Conservation (phyloP, 2,329 filamentous ascomycete species). For the Chrysosphaeria jannelii region DNA sequence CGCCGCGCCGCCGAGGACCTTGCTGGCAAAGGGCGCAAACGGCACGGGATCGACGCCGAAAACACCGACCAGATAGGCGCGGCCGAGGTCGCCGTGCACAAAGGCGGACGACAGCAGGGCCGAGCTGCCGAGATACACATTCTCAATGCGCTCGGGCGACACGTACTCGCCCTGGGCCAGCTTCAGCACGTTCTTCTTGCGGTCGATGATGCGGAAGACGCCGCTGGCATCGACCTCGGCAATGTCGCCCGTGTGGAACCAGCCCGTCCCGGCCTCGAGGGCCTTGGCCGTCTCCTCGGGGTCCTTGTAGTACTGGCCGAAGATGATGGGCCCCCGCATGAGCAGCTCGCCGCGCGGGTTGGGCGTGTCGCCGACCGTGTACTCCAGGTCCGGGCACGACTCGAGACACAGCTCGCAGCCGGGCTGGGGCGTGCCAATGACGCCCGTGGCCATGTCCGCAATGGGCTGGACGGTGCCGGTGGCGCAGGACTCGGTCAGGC, state of each 20-base stretch:
- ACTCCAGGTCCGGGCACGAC: conserved; percentile 85
- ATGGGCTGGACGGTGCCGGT: conserved; percentile 36
- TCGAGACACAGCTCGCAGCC: conserved; percentile 47
- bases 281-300: conserved; percentile 59
- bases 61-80: conserved; percentile 57
- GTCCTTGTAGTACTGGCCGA: conserved; percentile 75
- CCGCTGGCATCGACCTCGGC: conserved; percentile 59
- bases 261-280: conserved; percentile 51
- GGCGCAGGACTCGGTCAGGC: conserved; percentile 80
- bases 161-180: conserved; percentile 94
- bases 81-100: conserved; percentile 66
- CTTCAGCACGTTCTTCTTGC: conserved; percentile 98
- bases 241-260: conserved; percentile 94
- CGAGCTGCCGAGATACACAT: conserved; percentile 62
- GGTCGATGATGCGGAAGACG: conserved; percentile 78
- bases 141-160: conserved; percentile 88
- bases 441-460: conserved; percentile 46
- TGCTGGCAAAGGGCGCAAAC: conserved; percentile 57
- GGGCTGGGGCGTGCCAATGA: conserved; percentile 45
- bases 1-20: conserved; percentile 25
- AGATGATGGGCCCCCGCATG: conserved; percentile 49
- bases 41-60: conserved; percentile 65
- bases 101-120: conserved; percentile 54
- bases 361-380: conserved; percentile 63
- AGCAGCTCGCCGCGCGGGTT: conserved; percentile 73